phyloP scores from a whole-genome alignment of 2,329 filamentous ascomycete genomes.

The Botrytis porri region DNA sequence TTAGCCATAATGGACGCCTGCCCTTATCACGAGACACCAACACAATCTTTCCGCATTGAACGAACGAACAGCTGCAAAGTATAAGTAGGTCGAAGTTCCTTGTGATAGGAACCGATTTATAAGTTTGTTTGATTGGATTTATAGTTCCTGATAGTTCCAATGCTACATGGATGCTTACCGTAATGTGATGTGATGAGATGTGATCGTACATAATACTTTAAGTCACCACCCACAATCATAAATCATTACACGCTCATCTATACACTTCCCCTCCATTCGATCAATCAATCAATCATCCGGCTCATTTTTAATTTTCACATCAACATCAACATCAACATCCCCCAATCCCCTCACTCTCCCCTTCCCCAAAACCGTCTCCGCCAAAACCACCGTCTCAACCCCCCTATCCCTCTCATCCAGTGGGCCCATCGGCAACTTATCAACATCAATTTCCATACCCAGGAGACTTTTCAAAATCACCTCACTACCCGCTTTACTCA shows the following conservation, averaged over 20 bases:
- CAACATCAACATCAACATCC: conserved; percentile 28
- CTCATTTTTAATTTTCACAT: conserved; percentile 36
- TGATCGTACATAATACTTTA: neutral
- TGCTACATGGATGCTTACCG: neutral
- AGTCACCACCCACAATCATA: neutral
- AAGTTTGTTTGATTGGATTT: neutral
- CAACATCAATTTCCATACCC: conserved; percentile 74
- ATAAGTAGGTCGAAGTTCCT: neutral
- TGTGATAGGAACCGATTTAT: neutral
- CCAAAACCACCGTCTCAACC: conserved; percentile 78
- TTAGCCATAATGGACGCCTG: neutral
- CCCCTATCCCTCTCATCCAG: conserved; percentile 67
- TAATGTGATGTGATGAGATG: neutral
- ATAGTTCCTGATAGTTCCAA: too few relatives aligned
- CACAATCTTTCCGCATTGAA: neutral
- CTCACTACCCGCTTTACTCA: conserved; percentile 84
- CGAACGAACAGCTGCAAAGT: neutral
- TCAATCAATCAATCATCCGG: conserved; percentile 25
- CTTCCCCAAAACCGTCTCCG: conserved; percentile 40
- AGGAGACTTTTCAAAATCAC: conserved; percentile 78
- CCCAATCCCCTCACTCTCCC: conserved; percentile 34
- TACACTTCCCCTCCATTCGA: fast-evolving
- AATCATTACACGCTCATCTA: neutral
- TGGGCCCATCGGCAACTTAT: conserved; percentile 80
- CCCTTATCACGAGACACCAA: neutral